Conservation (phyloP, 768 basidiomycete species). For the Asterophora lycoperdoides region DNA sequence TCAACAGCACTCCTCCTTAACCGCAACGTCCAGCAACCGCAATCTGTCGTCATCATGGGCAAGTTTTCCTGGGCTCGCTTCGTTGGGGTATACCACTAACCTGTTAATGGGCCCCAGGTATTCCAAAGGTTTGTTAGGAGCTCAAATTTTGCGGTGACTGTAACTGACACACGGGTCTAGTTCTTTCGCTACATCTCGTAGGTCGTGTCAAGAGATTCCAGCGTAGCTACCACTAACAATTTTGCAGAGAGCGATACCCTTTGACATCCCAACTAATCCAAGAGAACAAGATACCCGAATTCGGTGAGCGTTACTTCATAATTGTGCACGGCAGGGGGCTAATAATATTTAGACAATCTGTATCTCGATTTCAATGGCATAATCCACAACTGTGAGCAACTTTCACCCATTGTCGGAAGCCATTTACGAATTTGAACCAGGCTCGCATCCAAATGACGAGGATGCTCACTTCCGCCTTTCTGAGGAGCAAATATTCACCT, state of each 20-base stretch:
- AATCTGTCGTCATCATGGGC: conserved; percentile 18
- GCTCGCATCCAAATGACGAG: conserved; percentile 96
- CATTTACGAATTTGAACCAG: conserved; percentile 21
- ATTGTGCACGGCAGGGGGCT: conserved; percentile 1
- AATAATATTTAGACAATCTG: conserved; percentile 60
- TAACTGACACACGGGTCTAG: conserved; percentile 36
- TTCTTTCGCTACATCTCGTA: conserved; percentile 97
- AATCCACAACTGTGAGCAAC: conserved; percentile 69
- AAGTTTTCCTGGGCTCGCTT: conserved; percentile 1
- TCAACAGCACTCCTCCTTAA: conserved; percentile 9
- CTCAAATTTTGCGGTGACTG: background rate
- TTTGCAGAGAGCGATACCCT: conserved; percentile 86
- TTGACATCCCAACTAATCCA: conserved; percentile 96
- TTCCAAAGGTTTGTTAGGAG: conserved; percentile 53
- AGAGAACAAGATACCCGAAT: conserved; percentile 98
- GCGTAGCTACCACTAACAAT: conserved; percentile 7
- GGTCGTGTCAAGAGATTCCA: conserved; percentile 24
- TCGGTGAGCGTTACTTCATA: conserved; percentile 52
- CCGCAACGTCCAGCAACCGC: conserved; percentile 4
- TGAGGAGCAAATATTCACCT: conserved; percentile 96
- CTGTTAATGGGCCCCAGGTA: conserved; percentile 33
- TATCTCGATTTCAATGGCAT: conserved; percentile 95
- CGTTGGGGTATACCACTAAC: background rate
- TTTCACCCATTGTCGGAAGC: background rate
- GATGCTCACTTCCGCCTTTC: conserved; percentile 94